Base-by-base conservation (phyloP, 2,329 filamentous ascomycete species). In the Lecanicillium sp. region DNA sequence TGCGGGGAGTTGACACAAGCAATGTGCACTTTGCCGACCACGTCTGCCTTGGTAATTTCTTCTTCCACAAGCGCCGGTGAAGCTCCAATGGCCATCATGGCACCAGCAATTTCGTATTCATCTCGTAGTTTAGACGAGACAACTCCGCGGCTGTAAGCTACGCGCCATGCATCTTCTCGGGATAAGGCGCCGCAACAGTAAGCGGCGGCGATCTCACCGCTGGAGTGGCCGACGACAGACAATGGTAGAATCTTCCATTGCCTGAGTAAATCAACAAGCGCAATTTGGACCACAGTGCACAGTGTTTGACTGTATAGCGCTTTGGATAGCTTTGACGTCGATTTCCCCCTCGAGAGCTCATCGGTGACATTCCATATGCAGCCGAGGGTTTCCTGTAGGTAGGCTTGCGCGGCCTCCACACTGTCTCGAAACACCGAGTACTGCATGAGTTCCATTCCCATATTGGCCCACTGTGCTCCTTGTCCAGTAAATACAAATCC, bases 241-340 rank as follows among this genome's bases (percentile, higher is more conserved):
- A 37, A 15, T 0, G 61, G 59, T 3, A 10, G 19, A 2, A 67
- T 44, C 3, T 55, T 56, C 37, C 58, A 64, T 2, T 45, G 44
- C n/a, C 50, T 44, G 26, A 64, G 52, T 0, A 69, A 52, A 9
- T 67, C 58, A 1, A 68, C 58, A 1, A 71, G 49, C 2, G 54
- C 66, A 3, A 72, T 51, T 50, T 72, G 69, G 1, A 72, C 12
- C 0, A 64, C 63, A 2, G 67, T 70, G 40, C 62, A 70, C 1
- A 66, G 30, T 0, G 68, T 58, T 45, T 71, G 68, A 35, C 56
- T 58, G 35, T 55, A 39, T 5, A 53, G 48, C 8, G 57, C 32
- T 12, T 53, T 24, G 15, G 51, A 36, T 9, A 56, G 39, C 5
- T 30, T 44, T 24, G 36, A 39, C 6, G 8, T 20, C 17, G 8